Evolutionary conservation across 768 basidiomycete genomes (phyloP).

Genomic region (Amanita pallidorosea): DNA sequence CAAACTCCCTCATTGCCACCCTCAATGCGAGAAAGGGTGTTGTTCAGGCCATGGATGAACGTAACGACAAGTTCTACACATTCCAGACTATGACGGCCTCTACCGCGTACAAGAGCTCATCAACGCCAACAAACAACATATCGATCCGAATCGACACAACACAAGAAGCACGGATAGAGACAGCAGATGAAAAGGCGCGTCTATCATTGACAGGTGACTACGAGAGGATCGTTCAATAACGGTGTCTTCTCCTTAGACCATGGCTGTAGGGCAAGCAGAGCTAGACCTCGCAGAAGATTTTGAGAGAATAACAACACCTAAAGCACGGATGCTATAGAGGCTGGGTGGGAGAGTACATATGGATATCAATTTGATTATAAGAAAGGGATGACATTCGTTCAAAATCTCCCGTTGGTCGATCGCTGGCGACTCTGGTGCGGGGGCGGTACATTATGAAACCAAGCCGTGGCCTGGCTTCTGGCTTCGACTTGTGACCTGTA

Average conservation of each 20-base stretch:
- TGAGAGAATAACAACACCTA: background rate
- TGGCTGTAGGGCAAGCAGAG: background rate
- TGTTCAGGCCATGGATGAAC: conserved; percentile 23
- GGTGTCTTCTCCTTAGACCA: background rate
- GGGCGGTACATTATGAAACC: no score
- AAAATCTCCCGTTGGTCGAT: no score
- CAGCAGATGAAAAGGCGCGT: background rate
- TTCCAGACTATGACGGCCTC: conserved; percentile 24
- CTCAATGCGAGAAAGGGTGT: conserved; percentile 44
- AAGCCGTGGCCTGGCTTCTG: no score
- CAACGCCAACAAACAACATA: conserved; percentile 27
- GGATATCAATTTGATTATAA: no score
- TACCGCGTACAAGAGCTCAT: background rate
- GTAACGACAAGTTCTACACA: conserved; percentile 26
- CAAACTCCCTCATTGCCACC: conserved; percentile 48
- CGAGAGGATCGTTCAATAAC: background rate
- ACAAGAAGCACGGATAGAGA: conserved; percentile 20
- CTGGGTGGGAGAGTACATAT: no score
- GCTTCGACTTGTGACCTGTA: no score
- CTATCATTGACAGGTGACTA: background rate
- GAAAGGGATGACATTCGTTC: no score
- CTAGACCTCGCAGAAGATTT: background rate
- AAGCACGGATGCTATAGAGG: background rate
- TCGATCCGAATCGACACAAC: conserved; percentile 47
- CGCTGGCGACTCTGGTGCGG: no score